Conservation (phyloP, 768 basidiomycete genomes). For the Phylloporus sp. region DNA sequence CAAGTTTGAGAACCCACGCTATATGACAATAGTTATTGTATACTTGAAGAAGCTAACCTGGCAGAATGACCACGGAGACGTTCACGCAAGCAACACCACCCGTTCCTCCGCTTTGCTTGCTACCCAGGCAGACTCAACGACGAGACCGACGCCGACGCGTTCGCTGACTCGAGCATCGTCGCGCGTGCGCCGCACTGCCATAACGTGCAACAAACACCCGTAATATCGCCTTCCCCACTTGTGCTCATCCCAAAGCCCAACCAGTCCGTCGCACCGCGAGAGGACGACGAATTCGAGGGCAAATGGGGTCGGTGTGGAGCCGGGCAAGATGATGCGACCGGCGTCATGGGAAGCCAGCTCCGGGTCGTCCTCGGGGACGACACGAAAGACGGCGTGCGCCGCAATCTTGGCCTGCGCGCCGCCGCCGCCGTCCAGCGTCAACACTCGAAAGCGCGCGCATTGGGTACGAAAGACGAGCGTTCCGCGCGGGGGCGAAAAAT, state of each 20-base stretch:
- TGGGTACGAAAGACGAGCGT: slow-evolving; percentile 25
- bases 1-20: no score
- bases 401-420: no score
- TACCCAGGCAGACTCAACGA: slow-evolving; percentile 19
- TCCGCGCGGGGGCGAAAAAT: slow-evolving; percentile 6
- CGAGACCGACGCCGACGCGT: slow-evolving; percentile 19
- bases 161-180: slow-evolving; percentile 9
- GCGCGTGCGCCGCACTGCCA: slow-evolving; percentile 11
- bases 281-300: slow-evolving; percentile 19
- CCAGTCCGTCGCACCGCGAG: slow-evolving; percentile 3
- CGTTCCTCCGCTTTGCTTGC: slow-evolving; percentile 1
- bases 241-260: slow-evolving; percentile 10
- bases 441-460: slow-evolving; percentile 9
- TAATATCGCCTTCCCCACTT: slow-evolving; percentile 9
- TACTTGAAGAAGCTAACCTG: no score
- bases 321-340: slow-evolving; percentile 18
- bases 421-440: neutral
- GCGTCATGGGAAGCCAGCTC: neutral
- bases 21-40: no score
- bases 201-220: slow-evolving; percentile 16
- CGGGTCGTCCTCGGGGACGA: neutral
- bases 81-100: slow-evolving; percentile 10
- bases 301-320: slow-evolving; percentile 2
- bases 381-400: slow-evolving; percentile 10
- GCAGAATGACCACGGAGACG: neutral